A percentile compares a stretch with the other conserved stretches of the same genome.
phyloP scores from a whole-genome alignment of 2,329 filamentous ascomycete genomes.

The Penicillium sclerotiorum region DNA sequence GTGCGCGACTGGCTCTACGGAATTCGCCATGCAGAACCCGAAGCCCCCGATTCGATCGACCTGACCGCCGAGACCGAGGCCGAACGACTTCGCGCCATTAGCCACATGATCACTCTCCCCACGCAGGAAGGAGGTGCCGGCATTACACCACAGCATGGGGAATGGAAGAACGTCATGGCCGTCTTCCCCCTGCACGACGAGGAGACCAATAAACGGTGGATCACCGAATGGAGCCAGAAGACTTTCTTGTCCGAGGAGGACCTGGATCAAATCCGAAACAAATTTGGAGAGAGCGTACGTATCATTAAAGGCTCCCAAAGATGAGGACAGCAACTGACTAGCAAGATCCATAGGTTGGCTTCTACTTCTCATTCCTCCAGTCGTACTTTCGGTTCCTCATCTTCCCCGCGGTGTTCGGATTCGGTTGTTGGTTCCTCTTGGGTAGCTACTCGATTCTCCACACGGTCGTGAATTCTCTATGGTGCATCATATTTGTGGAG shows the following conservation, averaged over 20 bases:
- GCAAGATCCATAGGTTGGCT: constrained; percentile 66
- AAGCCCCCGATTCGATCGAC: constrained; percentile 72
- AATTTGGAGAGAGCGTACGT: constrained; percentile 67
- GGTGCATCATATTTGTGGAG: constrained; percentile 88
- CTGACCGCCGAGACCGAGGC: constrained; percentile 84
- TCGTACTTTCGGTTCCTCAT: constrained; percentile 88
- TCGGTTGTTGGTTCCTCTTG: constrained; percentile 77
- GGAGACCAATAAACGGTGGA: constrained; percentile 74
- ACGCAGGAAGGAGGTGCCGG: constrained; percentile 76
- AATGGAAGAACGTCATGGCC: constrained; percentile 73
- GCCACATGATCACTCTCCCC: constrained; percentile 78
- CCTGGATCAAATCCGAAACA: constrained; percentile 72
- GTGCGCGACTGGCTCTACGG: constrained; percentile 96
- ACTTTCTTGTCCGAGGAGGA: constrained; percentile 59
- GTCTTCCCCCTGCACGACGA: constrained; percentile 82
- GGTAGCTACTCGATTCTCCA: constrained; percentile 85
- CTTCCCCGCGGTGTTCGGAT: constrained; percentile 78
- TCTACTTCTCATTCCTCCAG: constrained; percentile 94
- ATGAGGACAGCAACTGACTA: neutral
- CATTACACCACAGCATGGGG: constrained; percentile 68
- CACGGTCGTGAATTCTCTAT: constrained; percentile 75
- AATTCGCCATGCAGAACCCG: constrained; percentile 74
- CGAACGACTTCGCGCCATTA: constrained; percentile 83
- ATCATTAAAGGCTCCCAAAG: neutral
- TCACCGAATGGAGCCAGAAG: constrained; percentile 70